Base-by-base conservation (phyloP, 2,329 filamentous ascomycete species). In the Alternaria solani region DNA sequence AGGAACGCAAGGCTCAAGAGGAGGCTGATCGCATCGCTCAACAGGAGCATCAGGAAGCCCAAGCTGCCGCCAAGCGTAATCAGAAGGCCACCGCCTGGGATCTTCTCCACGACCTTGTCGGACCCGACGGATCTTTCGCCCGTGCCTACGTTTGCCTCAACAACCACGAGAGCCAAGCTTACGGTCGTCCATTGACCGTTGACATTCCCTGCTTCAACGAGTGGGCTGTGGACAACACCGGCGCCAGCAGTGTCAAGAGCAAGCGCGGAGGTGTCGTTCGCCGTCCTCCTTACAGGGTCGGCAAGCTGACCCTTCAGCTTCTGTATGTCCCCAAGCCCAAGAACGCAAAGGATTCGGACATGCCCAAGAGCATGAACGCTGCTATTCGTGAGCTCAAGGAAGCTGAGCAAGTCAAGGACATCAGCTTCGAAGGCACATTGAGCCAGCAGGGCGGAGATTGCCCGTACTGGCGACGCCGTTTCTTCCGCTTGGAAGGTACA, bases 361-460 rank as follows among this genome's bases (percentile, higher is more conserved):
- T 99, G 93, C 95, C 95, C 55, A 98, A 98, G 88, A 97, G 94
- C 83, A 97, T 99, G 94, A 96, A 95, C 79, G 91, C 92, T 43
- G 97, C 93, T 78, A 91, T 98, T 69, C 88, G 95, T 18, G 95
- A 98, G 81, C 89, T 99, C 81, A 92, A 91, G 79, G 92, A 94
- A 53, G 93, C 94, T 2, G 93, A 97, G 77, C 91, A 91, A 76
- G 86, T 91, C 63, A 87, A 91, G 63, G 85, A 90, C 49, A 88
- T 91, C 63, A 90, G 88, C 70, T 96, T 88, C 84, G 94, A 99
- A 79, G 94, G 95, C 30, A 89, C 91, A 73, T 83, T 99, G 61
- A 97, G 94, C 77, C 95, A 99, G 78, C 95, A 99, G 81, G 95
- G 95, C 75, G 95, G 95, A 70, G 95, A 99, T 77, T 99, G 95